Evolutionary conservation across 768 basidiomycete species (phyloP).

Genomic region (Suillus brevipes): DNA sequence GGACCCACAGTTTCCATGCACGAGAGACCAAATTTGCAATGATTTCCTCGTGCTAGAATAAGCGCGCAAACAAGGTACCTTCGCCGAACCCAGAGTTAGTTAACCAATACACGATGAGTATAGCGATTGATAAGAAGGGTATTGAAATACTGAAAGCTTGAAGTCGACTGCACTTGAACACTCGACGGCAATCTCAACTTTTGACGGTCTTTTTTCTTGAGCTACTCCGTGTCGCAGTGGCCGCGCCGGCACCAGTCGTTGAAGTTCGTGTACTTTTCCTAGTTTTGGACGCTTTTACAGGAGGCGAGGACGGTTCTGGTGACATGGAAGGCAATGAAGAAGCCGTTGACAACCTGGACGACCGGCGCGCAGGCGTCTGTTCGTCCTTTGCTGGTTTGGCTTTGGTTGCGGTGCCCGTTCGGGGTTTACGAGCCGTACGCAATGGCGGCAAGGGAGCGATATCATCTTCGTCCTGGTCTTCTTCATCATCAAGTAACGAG

Average conservation of each 20-base stretch:
- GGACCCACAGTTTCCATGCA: not conserved
- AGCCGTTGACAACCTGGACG: conserved; percentile 39
- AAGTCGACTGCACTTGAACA: not conserved
- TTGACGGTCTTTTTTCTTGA: conserved; percentile 28
- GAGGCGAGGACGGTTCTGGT: conserved; percentile 32
- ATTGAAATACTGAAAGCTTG: not conserved
- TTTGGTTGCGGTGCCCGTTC: conserved; percentile 15
- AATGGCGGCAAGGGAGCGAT: conserved; percentile 34
- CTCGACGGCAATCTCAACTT: conserved; percentile 1
- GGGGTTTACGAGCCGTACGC: conserved; percentile 13
- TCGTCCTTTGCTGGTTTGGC: conserved; percentile 18
- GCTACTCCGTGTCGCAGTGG: conserved; percentile 28
- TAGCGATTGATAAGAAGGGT: not conserved
- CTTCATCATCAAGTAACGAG: conserved; percentile 41
- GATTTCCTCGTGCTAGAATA: not conserved
- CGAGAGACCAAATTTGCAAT: not conserved
- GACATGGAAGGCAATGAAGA: conserved; percentile 31
- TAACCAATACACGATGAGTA: not conserved
- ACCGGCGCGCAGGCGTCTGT: conserved; percentile 35
- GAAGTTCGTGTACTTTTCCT: conserved; percentile 24
- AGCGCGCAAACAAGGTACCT: not conserved
- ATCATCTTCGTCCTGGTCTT: conserved; percentile 31
- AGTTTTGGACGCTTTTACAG: conserved; percentile 14
- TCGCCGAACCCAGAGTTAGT: not conserved
- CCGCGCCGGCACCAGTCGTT: conserved; percentile 13